phyloP scores from a whole-genome alignment of 2,329 filamentous ascomycete genomes.

The Fusarium sp. region DNA sequence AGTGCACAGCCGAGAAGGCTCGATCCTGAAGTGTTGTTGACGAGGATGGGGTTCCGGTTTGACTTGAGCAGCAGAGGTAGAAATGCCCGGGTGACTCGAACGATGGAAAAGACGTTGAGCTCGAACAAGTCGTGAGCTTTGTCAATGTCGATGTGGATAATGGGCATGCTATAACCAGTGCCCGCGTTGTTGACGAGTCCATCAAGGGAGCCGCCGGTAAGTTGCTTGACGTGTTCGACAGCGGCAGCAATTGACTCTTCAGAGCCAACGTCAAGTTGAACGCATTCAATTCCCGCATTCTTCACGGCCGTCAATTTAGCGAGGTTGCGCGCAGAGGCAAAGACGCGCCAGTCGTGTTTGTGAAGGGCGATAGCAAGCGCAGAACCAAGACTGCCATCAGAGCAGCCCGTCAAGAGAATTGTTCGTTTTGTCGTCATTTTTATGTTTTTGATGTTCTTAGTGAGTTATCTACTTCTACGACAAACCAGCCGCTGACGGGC shows the following conservation, averaged over 20 bases:
- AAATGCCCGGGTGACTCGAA: slow-evolving; percentile 39
- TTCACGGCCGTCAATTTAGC: slow-evolving; percentile 38
- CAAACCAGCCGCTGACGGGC: neutral
- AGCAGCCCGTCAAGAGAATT: slow-evolving; percentile 52
- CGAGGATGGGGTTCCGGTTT: slow-evolving; percentile 12
- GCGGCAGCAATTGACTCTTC: slow-evolving; percentile 36
- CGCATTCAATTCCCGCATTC: slow-evolving; percentile 31
- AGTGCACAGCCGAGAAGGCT: slow-evolving; percentile 6
- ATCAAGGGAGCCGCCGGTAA: slow-evolving; percentile 45
- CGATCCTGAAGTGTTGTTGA: slow-evolving; percentile 36
- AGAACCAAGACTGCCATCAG: slow-evolving; percentile 48
- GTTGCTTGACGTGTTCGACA: slow-evolving; percentile 20
- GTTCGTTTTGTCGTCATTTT: slow-evolving; percentile 24
- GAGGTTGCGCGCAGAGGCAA: slow-evolving; percentile 46
- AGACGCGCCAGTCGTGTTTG: slow-evolving; percentile 43
- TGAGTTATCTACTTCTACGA: neutral
- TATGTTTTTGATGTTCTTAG: neutral
- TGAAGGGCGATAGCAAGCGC: slow-evolving; percentile 48
- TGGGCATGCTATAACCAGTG: slow-evolving; percentile 38
- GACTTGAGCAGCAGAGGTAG: slow-evolving; percentile 39
- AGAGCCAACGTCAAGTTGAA: slow-evolving; percentile 42
- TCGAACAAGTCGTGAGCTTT: slow-evolving; percentile 38
- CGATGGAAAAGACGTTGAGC: slow-evolving; percentile 43
- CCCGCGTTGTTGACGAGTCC: slow-evolving; percentile 49
- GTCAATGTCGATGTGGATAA: slow-evolving; percentile 36